phyloP scores from a whole-genome alignment of 23 red algal genomes.

The Gracilaria caudata region DNA sequence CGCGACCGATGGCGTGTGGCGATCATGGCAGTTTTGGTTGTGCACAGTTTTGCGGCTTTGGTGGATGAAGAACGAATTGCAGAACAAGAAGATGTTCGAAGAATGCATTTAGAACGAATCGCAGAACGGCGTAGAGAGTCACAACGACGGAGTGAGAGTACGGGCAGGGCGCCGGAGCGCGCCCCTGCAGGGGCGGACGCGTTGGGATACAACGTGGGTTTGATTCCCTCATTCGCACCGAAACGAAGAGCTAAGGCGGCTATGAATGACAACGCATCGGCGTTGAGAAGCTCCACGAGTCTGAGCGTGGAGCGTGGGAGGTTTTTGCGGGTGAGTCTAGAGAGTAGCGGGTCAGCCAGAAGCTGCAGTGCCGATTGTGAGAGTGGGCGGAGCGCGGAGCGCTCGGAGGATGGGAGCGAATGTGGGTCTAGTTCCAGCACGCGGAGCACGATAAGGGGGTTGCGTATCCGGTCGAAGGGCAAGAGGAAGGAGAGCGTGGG shows the following conservation, averaged over 20 bases:
- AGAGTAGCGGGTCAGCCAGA: conserved; percentile 3
- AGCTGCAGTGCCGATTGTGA: conserved; percentile 5
- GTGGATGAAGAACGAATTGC: conserved; percentile 21
- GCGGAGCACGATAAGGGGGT: neutral
- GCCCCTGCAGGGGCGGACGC: conserved; percentile 54
- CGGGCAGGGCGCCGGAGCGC: conserved; percentile 34
- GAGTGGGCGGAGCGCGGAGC: neutral
- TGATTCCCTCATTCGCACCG: conserved; percentile 62
- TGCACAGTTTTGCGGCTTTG: conserved; percentile 9
- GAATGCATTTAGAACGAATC: conserved; percentile 8
- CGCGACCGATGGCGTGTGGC: conserved; percentile 19
- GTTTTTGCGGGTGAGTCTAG: conserved; percentile 8
- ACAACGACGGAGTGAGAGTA: conserved; percentile 12
- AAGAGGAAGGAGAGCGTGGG: conserved; percentile 10
- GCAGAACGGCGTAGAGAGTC: conserved; percentile 6
- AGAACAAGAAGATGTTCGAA: neutral
- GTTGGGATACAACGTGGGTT: conserved; percentile 62
- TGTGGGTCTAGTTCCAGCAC: conserved; percentile 18
- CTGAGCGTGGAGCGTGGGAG: neutral
- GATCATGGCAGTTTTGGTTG: conserved; percentile 5
- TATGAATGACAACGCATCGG: neutral
- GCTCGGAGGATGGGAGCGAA: conserved; percentile 1
- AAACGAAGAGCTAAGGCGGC: conserved; percentile 42
- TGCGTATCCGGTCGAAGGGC: conserved; percentile 12
- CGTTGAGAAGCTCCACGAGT: neutral